These are phyloP conservation scores for Groenewaldozyma auringiensis DNA, from an alignment of 1,139 yeast genomes.

Conservation along the genomic window DNA sequence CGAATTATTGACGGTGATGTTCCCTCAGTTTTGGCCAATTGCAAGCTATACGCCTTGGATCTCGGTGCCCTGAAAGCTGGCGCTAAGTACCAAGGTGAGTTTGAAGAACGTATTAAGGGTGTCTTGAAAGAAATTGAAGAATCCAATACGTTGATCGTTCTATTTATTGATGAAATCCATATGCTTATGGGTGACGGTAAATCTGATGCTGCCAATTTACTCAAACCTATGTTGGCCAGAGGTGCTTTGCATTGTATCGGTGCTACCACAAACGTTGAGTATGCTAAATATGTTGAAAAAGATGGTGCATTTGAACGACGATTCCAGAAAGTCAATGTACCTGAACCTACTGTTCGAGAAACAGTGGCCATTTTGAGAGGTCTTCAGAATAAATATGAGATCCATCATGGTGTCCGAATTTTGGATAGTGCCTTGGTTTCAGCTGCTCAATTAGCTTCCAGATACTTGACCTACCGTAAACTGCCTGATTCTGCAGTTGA, in stretches of 20 bases:
- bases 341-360: conserved; percentile 86
- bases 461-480: conserved; percentile 91
- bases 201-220: conserved; percentile 88
- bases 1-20: conserved; percentile 94
- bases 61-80: conserved; percentile 97
- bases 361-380: conserved; percentile 96
- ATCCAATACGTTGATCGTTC: conserved; percentile 73
- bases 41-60: conserved; percentile 80
- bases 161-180: conserved; percentile 94
- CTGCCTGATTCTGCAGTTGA: conserved; percentile 98
- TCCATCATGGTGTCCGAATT: conserved; percentile 96
- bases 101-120: conserved; percentile 95
- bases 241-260: conserved; percentile 96
- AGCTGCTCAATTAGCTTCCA: conserved; percentile 91
- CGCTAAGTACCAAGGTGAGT: conserved; percentile 97
- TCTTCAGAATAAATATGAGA: conserved; percentile 89
- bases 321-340: conserved; percentile 93
- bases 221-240: conserved; percentile 95
- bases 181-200: conserved; percentile 99
- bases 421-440: conserved; percentile 90
- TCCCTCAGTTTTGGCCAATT: conserved; percentile 73
- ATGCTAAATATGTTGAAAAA: conserved; percentile 84
- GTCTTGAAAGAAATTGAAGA: conserved; percentile 90
- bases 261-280: conserved; percentile 93
- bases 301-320: conserved; percentile 99